phyloP scores from a whole-genome alignment of 192 early-diverging fungal genomes.

The Chytriomyces hyalinus region DNA sequence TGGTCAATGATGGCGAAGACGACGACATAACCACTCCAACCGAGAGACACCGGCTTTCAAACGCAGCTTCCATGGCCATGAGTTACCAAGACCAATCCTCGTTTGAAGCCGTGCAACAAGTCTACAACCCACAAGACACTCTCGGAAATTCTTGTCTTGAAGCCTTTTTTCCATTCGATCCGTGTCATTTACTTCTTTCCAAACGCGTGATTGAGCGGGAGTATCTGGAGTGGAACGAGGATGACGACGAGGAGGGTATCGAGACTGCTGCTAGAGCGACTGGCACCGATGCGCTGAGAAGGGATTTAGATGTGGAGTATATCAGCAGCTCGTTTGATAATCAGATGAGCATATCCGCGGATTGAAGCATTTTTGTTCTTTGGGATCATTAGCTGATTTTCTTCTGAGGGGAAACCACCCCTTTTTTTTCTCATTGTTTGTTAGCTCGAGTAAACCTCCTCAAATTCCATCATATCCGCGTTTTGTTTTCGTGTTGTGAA shows the following conservation, averaged over 20 bases:
- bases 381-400: too few species aligned
- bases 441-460: too few species aligned
- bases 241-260: slow-evolving; percentile 58
- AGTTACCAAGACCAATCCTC: slow-evolving; percentile 8
- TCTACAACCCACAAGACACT: slow-evolving; percentile 19
- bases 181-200: slow-evolving; percentile 76
- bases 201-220: slow-evolving; percentile 69
- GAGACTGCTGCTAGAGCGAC: background rate
- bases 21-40: background rate
- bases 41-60: background rate
- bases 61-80: slow-evolving; percentile 37
- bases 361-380: background rate
- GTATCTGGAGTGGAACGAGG: slow-evolving; percentile 82
- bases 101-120: background rate
- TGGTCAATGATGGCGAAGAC: background rate
- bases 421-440: too few species aligned
- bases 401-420: too few species aligned
- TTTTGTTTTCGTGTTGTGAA: too few species aligned
- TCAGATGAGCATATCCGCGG: slow-evolving; percentile 25
- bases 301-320: slow-evolving; percentile 35
- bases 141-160: slow-evolving; percentile 55
- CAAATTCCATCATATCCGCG: too few species aligned
- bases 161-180: slow-evolving; percentile 95
- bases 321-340: slow-evolving; percentile 33
- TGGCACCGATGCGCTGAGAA: background rate